Percentiles rank a stretch among this genome's conserved stretches.
Conservation (phyloP, 2,329 filamentous ascomycete species). For the Aspergillus hiratsukae region DNA sequence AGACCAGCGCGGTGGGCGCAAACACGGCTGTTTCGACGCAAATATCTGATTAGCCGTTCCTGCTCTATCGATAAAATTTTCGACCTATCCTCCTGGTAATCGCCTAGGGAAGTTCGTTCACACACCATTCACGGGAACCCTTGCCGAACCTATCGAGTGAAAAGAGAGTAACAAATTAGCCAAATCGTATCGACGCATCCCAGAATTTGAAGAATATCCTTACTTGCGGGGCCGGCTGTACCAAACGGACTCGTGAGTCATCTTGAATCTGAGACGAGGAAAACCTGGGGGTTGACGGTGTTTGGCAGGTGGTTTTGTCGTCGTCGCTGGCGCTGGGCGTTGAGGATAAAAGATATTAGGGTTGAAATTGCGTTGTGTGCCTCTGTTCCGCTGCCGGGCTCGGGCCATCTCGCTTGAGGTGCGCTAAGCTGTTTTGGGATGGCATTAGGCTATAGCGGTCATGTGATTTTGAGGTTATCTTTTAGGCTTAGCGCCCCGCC, state of each 20-base stretch:
- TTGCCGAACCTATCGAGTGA: constrained; percentile 60
- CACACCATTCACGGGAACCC: constrained; percentile 90
- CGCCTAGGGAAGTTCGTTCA: constrained; percentile 22
- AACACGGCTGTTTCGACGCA: constrained; percentile 56
- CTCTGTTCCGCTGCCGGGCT: constrained; percentile 18
- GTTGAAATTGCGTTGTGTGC: constrained; percentile 35
- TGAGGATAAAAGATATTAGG: constrained; percentile 26
- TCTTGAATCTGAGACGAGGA: constrained; percentile 48
- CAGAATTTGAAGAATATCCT: constrained; percentile 13
- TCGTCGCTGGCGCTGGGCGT: constrained; percentile 34
- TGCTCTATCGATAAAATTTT: constrained; percentile 3
- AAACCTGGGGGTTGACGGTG: constrained; percentile 29
- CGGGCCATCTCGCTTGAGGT: constrained; percentile 30
- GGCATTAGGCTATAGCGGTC: neutral
- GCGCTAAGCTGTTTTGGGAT: constrained; percentile 21
- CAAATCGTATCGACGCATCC: constrained; percentile 7
- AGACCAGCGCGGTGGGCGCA: constrained; percentile 97
- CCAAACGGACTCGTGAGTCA: constrained; percentile 97
- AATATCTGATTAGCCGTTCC: constrained; percentile 23
- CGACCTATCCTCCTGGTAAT: neutral
- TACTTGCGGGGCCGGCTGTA: constrained; percentile 96
- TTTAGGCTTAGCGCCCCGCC: constrained; percentile 1
- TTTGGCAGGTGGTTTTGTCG: constrained; percentile 28
- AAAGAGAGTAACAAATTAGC: constrained; percentile 15
- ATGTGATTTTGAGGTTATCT: constrained; percentile 7